Percentiles rank a stretch among this genome's conserved stretches.
Conservation (phyloP, 179 eudicot genomes). For the Actinidia chinensis region DNA sequence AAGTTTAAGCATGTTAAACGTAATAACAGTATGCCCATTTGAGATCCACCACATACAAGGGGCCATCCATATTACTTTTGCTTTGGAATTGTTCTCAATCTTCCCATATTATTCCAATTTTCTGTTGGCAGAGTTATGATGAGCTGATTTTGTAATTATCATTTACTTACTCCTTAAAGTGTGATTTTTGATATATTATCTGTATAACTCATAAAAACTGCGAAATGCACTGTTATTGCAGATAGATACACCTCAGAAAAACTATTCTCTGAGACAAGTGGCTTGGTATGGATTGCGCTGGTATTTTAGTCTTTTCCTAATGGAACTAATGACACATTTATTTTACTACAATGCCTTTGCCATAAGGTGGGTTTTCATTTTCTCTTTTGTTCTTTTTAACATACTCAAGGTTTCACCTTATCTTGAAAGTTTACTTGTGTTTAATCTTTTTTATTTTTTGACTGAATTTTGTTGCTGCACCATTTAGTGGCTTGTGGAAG, state of each 20-base stretch:
- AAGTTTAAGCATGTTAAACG: no score
- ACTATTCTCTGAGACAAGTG: slow-evolving; percentile 54
- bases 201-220: neutral
- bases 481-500: slow-evolving; percentile 75
- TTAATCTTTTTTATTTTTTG: neutral
- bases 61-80: no score
- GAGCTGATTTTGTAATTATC: neutral
- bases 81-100: neutral
- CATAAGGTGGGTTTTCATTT: slow-evolving; percentile 63
- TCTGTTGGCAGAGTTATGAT: neutral
- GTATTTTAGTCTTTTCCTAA: slow-evolving; percentile 57
- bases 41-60: no score
- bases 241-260: slow-evolving; percentile 77
- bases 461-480: slow-evolving; percentile 5
- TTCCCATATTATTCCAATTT: neutral
- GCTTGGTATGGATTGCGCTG: slow-evolving; percentile 90
- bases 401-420: neutral
- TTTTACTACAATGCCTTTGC: slow-evolving; percentile 92
- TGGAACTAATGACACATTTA: slow-evolving; percentile 85
- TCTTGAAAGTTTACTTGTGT: neutral
- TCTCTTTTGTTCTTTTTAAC: neutral
- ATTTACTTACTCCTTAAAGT: neutral
- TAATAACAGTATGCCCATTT: no score
- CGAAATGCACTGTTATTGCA: slow-evolving; percentile 36
- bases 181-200: neutral